Percentiles rank a stretch among this genome's conserved stretches.
Conservation (phyloP, 2,329 filamentous ascomycete genomes). For the Arthrinium phaeospermum region DNA sequence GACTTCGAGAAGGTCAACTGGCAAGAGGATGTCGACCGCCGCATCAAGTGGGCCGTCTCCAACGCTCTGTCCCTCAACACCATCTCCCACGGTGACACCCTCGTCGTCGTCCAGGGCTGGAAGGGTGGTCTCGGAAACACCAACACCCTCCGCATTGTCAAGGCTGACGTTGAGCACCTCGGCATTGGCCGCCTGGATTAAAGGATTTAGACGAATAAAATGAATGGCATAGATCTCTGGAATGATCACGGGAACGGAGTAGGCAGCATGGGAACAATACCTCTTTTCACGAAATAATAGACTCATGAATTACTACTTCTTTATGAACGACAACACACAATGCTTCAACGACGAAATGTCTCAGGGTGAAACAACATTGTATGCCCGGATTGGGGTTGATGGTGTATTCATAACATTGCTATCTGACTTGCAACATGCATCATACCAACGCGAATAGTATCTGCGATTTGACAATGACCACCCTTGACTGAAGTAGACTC, state of each 20-base stretch:
- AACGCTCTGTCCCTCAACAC: conserved; percentile 84
- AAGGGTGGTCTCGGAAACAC: conserved; percentile 91
- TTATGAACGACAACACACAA: background rate
- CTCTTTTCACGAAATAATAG: conserved; percentile 14
- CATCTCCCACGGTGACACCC: conserved; percentile 72
- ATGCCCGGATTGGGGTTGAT: background rate
- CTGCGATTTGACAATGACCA: background rate
- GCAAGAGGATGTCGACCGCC: conserved; percentile 98
- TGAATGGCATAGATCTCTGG: conserved; percentile 3
- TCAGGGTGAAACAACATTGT: background rate
- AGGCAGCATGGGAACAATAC: conserved; percentile 16
- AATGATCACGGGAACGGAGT: conserved; percentile 15
- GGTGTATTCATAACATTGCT: background rate
- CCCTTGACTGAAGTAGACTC: background rate
- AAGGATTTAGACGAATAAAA: conserved; percentile 22
- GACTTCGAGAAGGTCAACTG: conserved; percentile 92
- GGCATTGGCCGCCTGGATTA: conserved; percentile 55
- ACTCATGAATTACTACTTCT: conserved; percentile 13
- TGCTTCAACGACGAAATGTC: background rate
- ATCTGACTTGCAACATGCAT: background rate
- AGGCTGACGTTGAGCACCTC: conserved; percentile 63
- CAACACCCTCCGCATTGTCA: conserved; percentile 75
- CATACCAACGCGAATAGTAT: background rate
- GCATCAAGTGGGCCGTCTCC: conserved; percentile 95
- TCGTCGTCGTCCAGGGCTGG: conserved; percentile 89